Conservation (phyloP, 2,329 filamentous ascomycete species). For the Beauveria scarabaeidicola region DNA sequence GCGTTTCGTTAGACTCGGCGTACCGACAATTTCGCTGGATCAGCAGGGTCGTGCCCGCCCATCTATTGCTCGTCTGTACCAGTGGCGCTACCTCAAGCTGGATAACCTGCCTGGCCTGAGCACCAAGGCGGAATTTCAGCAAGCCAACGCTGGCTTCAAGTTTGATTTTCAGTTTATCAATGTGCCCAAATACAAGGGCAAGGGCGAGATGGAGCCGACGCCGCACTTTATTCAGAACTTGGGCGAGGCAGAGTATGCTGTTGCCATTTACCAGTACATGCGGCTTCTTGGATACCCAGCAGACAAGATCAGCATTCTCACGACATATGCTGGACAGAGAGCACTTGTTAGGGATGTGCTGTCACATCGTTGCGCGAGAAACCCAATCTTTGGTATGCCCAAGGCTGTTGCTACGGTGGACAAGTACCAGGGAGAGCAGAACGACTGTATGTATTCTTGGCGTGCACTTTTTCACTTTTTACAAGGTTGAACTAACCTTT, state of each 20-base stretch:
- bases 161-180: conserved; percentile 97
- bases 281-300: conserved; percentile 87
- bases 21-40: conserved; percentile 84
- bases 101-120: conserved; percentile 71
- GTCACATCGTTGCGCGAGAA: conserved; percentile 71
- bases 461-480: not conserved
- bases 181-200: conserved; percentile 85
- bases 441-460: conserved; percentile 67
- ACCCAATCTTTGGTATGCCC: conserved; percentile 79
- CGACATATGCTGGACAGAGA: conserved; percentile 87
- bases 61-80: conserved; percentile 80
- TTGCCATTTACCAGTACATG: conserved; percentile 97
- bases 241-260: conserved; percentile 93
- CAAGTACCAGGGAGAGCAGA: conserved; percentile 98
- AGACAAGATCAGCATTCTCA: conserved; percentile 73
- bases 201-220: conserved; percentile 79
- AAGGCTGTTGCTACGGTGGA: conserved; percentile 90
- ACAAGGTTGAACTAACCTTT: conserved; percentile 15
- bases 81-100: conserved; percentile 81
- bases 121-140: conserved; percentile 59
- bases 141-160: conserved; percentile 83
- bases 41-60: conserved; percentile 87
- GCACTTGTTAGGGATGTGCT: conserved; percentile 85
- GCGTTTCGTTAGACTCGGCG: conserved; percentile 79
- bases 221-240: conserved; percentile 96